Conservation (phyloP, 441 rosid genomes). For the Erodium chrysanthum region DNA sequence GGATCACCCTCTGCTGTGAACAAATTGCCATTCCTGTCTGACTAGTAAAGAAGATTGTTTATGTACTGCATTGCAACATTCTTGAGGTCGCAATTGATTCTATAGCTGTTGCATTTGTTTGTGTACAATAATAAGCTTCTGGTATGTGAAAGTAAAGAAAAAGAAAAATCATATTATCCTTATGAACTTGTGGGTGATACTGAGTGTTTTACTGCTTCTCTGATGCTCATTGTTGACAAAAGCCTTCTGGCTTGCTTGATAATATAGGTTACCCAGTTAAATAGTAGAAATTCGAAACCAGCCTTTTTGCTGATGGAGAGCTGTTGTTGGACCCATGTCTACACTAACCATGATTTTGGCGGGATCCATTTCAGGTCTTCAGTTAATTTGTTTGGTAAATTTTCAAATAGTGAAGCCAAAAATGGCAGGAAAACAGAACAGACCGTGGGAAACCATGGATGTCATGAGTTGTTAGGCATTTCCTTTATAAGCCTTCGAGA, state of each 20-base stretch:
- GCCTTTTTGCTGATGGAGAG: neutral
- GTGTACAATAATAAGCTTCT: conserved; percentile 1
- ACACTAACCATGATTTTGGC: neutral
- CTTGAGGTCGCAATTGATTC: neutral
- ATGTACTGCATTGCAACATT: neutral
- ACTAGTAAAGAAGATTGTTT: conserved; percentile 21
- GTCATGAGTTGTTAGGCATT: neutral
- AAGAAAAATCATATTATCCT: neutral
- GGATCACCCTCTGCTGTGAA: conserved; percentile 34
- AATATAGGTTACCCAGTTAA: neutral
- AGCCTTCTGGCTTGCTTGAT: neutral
- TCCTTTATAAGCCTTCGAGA: neutral
- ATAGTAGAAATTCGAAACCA: neutral
- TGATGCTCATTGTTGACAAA: neutral
- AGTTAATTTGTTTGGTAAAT: neutral
- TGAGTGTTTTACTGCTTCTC: conserved; percentile 7
- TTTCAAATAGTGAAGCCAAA: neutral
- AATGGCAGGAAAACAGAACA: neutral
- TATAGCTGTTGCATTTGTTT: neutral
- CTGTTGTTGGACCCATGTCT: neutral
- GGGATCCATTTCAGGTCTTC: neutral
- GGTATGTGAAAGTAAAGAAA: conserved; percentile 1
- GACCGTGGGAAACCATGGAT: neutral
- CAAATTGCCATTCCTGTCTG: conserved; percentile 68
- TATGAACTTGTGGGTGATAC: neutral